phyloP scores from a whole-genome alignment of 2,329 filamentous ascomycete genomes.

The Aspergillus udagawae region DNA sequence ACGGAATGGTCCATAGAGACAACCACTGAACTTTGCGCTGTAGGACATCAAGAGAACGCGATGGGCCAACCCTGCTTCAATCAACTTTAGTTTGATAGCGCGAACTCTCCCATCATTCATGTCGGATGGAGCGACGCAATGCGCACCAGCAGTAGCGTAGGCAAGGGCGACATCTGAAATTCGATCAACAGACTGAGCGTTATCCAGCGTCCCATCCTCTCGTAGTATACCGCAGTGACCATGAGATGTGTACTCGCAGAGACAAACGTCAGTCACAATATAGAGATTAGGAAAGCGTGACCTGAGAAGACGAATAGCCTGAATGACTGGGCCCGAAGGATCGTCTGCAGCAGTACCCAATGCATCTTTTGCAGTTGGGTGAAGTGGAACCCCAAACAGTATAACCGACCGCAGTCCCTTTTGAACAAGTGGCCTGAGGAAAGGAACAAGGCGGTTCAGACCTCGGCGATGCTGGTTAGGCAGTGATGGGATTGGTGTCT shows the following conservation, averaged over 20 bases:
- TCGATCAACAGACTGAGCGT: constrained; percentile 85
- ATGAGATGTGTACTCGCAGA: constrained; percentile 98
- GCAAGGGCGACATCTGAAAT: constrained; percentile 97
- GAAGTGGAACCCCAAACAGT: constrained; percentile 88
- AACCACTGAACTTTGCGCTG: constrained; percentile 95
- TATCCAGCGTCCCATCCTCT: constrained; percentile 90
- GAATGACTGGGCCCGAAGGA: constrained; percentile 86
- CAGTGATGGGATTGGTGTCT: constrained; percentile 82
- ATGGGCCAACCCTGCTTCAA: constrained; percentile 90
- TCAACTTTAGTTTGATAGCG: constrained; percentile 96
- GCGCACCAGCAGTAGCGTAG: constrained; percentile 91
- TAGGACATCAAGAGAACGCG: constrained; percentile 94
- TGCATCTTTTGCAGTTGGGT: constrained; percentile 77
- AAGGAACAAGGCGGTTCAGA: constrained; percentile 77
- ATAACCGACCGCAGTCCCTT: constrained; percentile 93
- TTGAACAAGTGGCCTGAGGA: constrained; percentile 78
- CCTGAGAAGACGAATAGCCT: constrained; percentile 76
- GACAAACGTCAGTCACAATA: constrained; percentile 87
- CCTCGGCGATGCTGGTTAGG: constrained; percentile 87
- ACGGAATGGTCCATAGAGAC: constrained; percentile 93
- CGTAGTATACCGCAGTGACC: constrained; percentile 95
- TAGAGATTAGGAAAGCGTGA: constrained; percentile 85
- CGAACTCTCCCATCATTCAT: constrained; percentile 99
- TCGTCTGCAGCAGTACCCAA: constrained; percentile 91
- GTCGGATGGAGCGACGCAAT: constrained; percentile 94